Conservation (phyloP, 257 asterid genomes). For the Orobanche coerulescens region DNA sequence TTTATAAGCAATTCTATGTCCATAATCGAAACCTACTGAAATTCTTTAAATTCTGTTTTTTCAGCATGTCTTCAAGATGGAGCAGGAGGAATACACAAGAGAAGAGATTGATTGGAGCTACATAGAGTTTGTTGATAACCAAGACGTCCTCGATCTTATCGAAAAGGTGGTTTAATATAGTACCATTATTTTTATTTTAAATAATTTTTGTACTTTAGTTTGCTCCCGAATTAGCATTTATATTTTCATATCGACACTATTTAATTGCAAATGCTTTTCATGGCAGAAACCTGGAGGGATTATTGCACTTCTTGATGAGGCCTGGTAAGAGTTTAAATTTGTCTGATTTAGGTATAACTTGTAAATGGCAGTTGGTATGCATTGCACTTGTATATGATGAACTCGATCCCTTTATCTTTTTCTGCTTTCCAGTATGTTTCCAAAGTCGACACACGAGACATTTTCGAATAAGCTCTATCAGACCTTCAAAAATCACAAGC, state of each 20-base stretch:
- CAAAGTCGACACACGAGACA: conserved; percentile 95
- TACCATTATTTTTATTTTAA: neutral
- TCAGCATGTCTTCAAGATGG: conserved; percentile 99
- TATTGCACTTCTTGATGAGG: conserved; percentile 94
- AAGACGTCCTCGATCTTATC: conserved; percentile 93
- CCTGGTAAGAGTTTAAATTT: conserved; percentile 55
- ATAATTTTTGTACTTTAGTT: neutral
- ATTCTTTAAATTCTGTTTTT: conserved; percentile 21
- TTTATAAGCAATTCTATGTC: conserved; percentile 1
- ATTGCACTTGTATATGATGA: conserved; percentile 10
- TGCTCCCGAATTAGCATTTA: conserved; percentile 1
- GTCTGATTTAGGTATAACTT: neutral
- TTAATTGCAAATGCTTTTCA: conserved; percentile 1
- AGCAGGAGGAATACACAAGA: conserved; percentile 92
- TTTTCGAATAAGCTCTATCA: conserved; percentile 91
- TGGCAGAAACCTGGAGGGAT: conserved; percentile 99
- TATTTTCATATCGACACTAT: neutral
- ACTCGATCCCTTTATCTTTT: conserved; percentile 19
- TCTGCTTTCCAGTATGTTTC: conserved; percentile 84
- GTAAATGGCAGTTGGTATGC: conserved; percentile 10
- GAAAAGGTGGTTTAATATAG: conserved; percentile 63
- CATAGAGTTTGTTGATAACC: conserved; percentile 94
- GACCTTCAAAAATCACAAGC: conserved; percentile 80
- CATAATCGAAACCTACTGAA: conserved; percentile 22
- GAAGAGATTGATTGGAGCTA: conserved; percentile 98